Percentiles rank a stretch among this genome's conserved stretches.
Evolutionary conservation across 2,329 filamentous ascomycete species (phyloP).

Genomic region (Pseudogymnoascus sp.): DNA sequence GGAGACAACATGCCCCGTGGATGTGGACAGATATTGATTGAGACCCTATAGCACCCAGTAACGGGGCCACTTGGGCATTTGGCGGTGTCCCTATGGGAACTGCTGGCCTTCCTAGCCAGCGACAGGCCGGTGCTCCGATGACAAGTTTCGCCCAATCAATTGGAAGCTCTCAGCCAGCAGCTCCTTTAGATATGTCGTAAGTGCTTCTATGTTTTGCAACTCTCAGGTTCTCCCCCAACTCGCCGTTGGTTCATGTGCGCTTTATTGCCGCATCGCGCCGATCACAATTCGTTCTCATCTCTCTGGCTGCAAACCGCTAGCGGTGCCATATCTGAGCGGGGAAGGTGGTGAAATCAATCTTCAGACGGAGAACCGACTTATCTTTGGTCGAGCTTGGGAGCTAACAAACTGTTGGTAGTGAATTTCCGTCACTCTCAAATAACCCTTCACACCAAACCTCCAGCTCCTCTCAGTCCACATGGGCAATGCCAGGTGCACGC

Average conservation of each 20-base stretch:
- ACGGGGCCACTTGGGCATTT: constrained; percentile 50
- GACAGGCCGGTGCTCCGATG: constrained; percentile 48
- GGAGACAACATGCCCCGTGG: constrained; percentile 20
- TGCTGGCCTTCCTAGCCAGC: constrained; percentile 45
- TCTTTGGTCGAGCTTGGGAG: not conserved
- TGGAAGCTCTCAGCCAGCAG: constrained; percentile 52
- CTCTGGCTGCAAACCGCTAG: not conserved
- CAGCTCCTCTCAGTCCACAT: constrained; percentile 27
- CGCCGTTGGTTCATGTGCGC: constrained; percentile 6
- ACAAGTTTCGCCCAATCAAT: constrained; percentile 61
- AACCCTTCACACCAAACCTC: constrained; percentile 37
- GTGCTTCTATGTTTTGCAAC: constrained; percentile 32
- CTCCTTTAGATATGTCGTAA: constrained; percentile 58
- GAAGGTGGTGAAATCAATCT: not conserved
- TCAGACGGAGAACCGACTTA: not conserved
- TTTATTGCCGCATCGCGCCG: not conserved
- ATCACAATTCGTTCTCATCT: too few species aligned
- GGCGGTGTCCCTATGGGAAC: constrained; percentile 54
- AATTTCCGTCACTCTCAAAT: constrained; percentile 59
- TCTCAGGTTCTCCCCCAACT: not conserved
- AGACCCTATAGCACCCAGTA: constrained; percentile 27
- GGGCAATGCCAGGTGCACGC: constrained; percentile 25
- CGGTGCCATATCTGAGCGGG: not conserved
- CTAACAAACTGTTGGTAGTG: constrained; percentile 34
- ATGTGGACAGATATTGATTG: constrained; percentile 9